phyloP scores from a whole-genome alignment of 106 monocot genomes.

The Allium sativum region DNA sequence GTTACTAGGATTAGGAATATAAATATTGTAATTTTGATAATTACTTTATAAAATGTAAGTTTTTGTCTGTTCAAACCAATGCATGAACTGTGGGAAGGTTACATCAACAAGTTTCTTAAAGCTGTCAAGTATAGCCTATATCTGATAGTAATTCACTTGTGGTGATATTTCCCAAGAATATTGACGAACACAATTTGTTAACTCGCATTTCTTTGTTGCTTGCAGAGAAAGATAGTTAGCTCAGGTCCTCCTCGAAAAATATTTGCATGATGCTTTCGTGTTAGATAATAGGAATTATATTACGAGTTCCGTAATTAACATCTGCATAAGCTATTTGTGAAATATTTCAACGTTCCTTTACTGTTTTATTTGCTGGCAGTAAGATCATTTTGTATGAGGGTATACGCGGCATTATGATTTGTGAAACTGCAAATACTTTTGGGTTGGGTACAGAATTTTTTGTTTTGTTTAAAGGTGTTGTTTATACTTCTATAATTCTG shows the following conservation, averaged over 20 bases:
- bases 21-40: too few species aligned
- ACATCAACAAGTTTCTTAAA: slow-evolving; percentile 56
- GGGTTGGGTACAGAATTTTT: slow-evolving; percentile 64
- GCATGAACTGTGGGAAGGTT: slow-evolving; percentile 95
- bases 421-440: slow-evolving; percentile 87
- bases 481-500: slow-evolving; percentile 3
- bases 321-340: too few species aligned
- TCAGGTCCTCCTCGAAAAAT: slow-evolving; percentile 54
- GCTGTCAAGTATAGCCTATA: slow-evolving; percentile 29
- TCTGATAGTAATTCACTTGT: background rate
- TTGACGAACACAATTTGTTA: background rate
- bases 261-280: slow-evolving; percentile 78
- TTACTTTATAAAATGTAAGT: too few species aligned
- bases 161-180: background rate
- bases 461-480: slow-evolving; percentile 55
- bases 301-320: background rate
- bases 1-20: too few species aligned
- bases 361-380: slow-evolving; percentile 62
- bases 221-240: slow-evolving; percentile 63
- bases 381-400: slow-evolving; percentile 43
- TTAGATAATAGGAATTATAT: slow-evolving; percentile 44
- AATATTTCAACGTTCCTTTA: slow-evolving; percentile 3
- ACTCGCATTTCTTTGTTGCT: background rate
- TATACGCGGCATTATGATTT: slow-evolving; percentile 63
- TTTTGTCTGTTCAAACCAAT: slow-evolving; percentile 70